Evolutionary conservation across 345 rosid genomes (phyloP), one percentile per base, ranked within the genome.

Genomic region (rapeseed (Brassica napus)): DNA sequence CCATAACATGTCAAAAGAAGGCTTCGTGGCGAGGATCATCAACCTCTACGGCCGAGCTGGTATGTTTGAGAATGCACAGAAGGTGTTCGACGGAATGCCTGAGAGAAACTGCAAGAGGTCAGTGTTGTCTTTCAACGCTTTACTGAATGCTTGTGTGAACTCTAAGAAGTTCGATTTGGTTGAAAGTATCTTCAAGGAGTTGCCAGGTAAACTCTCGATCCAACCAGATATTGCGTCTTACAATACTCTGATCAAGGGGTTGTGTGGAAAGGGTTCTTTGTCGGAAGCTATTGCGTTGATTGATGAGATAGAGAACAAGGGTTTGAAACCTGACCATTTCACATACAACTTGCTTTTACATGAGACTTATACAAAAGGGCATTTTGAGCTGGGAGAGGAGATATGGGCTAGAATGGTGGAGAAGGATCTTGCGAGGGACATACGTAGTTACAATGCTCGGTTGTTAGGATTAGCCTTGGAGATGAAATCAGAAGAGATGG

Each of bases 331-430:
- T 4, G 78, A 84, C 83, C 47, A 81, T 81, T 39, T 90, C 47
- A 86, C 91, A 0, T 91, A 81, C 67, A 93, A 93, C 64, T 87
- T 89, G 2, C 89, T 91, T 66, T 71, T 91, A 60, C 10, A 78
- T 18, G 90, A 77, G 57, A 85, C 84, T 12, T 87, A 87, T 73
- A 62, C 30, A 75, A 84, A 84, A 32, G 87, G 86, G 6, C 74
- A 68, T 69, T 75, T 87, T n/a, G 84, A 10, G 15, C 89, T 79
- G 6, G 97, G 91, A 23, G 94, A 89, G 78, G 74, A 74, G 79
- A 83, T 88, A 10, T 92, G 92, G 97, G 42, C 31, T 64, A 71
- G 69, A 75, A 90, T 90, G 92, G 30, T 73, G 77, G 82, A 81
- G 72, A 87, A 79, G 78, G 68, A 80, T 63, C 77, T 89, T 39